Evolutionary conservation across 768 basidiomycete genomes (phyloP).

Genomic region (Scleroderma citrinum): DNA sequence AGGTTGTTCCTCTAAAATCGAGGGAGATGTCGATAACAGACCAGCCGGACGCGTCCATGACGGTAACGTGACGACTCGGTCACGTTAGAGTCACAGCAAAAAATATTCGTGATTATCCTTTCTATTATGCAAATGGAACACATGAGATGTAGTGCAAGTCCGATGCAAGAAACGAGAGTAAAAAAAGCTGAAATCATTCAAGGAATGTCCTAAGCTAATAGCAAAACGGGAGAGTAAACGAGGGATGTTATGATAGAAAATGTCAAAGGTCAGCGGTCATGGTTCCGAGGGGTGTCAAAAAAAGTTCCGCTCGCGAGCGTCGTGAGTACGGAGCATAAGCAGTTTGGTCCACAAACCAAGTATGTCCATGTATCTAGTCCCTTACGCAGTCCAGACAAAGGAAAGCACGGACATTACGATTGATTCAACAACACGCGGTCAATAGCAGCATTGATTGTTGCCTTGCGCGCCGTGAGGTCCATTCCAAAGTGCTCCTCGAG

Average conservation of each 20-base stretch:
- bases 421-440: conserved; percentile 63
- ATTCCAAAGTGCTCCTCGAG: conserved; percentile 80
- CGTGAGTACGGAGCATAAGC: conserved; percentile 1
- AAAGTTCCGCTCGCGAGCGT: background rate
- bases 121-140: conserved; percentile 1
- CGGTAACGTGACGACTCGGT: too few species aligned
- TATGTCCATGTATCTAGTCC: background rate
- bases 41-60: too few species aligned
- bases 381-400: background rate
- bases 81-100: too few species aligned
- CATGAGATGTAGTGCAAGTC: conserved; percentile 8
- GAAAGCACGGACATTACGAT: conserved; percentile 9
- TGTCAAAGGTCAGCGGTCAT: background rate
- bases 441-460: conserved; percentile 71
- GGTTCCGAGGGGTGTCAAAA: background rate
- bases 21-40: too few species aligned
- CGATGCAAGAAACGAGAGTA: conserved; percentile 3
- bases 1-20: too few species aligned
- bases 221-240: background rate
- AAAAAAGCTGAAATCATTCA: background rate
- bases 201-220: conserved; percentile 7
- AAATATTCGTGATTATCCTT: too few species aligned
- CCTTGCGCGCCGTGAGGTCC: conserved; percentile 68
- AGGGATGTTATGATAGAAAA: background rate
- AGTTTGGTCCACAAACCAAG: background rate